Conservation (phyloP, 139 green algal genomes). For the Zygnema cylindricum region DNA sequence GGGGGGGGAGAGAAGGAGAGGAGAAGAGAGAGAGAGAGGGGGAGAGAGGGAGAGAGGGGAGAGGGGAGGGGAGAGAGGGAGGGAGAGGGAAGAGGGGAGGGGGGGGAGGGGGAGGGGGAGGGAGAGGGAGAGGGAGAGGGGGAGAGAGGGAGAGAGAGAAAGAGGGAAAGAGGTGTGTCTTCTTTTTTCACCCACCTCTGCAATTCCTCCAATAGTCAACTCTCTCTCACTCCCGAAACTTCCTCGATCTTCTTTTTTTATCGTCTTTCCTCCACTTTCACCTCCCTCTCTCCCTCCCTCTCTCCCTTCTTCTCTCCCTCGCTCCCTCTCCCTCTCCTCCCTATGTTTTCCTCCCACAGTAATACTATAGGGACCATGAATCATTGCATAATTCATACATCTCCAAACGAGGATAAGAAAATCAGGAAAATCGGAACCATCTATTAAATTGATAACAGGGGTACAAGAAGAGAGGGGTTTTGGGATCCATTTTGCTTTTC, state of each 20-base stretch:
- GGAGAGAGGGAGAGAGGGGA: no score
- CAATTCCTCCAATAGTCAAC: not conserved
- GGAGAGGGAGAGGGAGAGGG: no score
- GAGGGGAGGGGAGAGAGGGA: no score
- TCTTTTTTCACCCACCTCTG: not conserved
- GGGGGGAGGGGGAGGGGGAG: no score
- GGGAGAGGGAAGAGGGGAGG: no score
- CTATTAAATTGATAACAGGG: not conserved
- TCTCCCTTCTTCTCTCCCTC: not conserved
- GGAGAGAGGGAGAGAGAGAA: not conserved
- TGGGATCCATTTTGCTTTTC: not conserved
- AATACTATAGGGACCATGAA: not conserved
- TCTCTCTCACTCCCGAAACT: not conserved
- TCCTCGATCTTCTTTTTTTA: not conserved
- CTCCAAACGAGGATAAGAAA: slow-evolving; percentile 6
- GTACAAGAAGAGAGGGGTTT: not conserved
- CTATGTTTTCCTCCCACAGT: not conserved
- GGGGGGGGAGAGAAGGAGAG: no score
- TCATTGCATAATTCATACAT: not conserved
- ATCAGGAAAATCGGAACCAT: not conserved
- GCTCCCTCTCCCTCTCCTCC: not conserved
- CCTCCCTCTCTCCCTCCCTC: not conserved
- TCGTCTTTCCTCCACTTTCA: not conserved
- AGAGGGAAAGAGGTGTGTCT: not conserved
- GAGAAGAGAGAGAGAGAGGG: no score